These are phyloP conservation scores for Priceomyces medius DNA, from an alignment of 805 yeast genomes.

Conservation along the genomic window DNA sequence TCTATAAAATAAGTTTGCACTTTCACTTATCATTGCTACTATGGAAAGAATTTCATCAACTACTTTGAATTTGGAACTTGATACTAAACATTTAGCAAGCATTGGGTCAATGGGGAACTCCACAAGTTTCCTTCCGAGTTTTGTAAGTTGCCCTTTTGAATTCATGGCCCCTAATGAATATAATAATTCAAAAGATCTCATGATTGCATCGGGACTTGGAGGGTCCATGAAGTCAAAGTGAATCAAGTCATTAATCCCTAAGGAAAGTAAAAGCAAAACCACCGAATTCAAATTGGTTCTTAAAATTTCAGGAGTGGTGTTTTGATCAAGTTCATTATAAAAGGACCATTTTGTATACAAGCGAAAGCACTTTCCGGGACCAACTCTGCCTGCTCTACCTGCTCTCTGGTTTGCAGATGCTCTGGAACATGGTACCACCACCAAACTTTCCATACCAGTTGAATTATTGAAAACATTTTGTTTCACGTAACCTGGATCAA, in stretches of 20 bases:
- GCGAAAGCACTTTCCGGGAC: conserved; percentile 59
- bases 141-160: conserved; percentile 73
- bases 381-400: conserved; percentile 49
- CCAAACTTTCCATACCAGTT: conserved; percentile 47
- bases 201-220: conserved; percentile 72
- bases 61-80: conserved; percentile 61
- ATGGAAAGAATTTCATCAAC: conserved; percentile 69
- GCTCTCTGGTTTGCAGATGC: conserved; percentile 49
- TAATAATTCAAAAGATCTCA: conserved; percentile 75
- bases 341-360: conserved; percentile 83
- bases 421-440: conserved; percentile 44
- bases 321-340: conserved; percentile 69
- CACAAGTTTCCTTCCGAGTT: conserved; percentile 80
- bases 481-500: conserved; percentile 47
- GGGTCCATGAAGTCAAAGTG: conserved; percentile 89
- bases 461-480: conserved; percentile 42
- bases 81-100: conserved; percentile 71
- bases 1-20: conserved; percentile 65
- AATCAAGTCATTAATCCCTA: conserved; percentile 81
- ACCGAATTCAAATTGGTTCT: conserved; percentile 78
- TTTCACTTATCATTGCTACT: conserved; percentile 80
- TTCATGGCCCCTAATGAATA: conserved; percentile 86
- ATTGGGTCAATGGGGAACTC: conserved; percentile 92
- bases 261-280: conserved; percentile 69
- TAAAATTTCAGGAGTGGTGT: conserved; percentile 90